Evolutionary conservation across 305 asterid genomes (phyloP), one percentile per base, ranked within the genome.

Genomic region (Plantago coronopus): DNA sequence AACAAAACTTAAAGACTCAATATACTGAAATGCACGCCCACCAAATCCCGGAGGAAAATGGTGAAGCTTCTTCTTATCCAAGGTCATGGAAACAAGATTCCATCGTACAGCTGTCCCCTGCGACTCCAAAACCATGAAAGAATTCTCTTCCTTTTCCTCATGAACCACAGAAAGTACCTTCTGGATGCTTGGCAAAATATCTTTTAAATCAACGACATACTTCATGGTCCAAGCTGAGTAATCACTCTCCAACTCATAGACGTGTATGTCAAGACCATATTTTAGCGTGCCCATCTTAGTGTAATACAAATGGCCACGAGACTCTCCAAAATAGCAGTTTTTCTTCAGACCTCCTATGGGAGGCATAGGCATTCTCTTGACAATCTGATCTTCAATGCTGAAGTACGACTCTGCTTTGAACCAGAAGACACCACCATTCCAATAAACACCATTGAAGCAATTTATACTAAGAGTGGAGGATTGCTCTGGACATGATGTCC

Each of bases 401-500:
- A 64, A 78, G 21, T 43, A 71, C 37, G 69, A 15, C 14, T 11
- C 17, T 18, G 3, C 0, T 10, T 56, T 7, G 20, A 70, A 13
- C 83, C 83, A 78, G 17, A 72, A 61, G 4, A 75, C 44, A 0
- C 75, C 17, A 12, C 79, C 81, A 18, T 79, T 79, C 73, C 79
- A 79, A 31, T 69, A 76, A 7, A 76, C 66, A 1, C 75, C 78
- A 4, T 37, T 56, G 13, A 14, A 5, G 9, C 56, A 71, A 56
- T 43, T 37, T 7, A 27, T 67, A 5, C 56, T 4, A 14, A 27
- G 5, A 27, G 63, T 69, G 4, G n/a, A 2, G 48, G 73, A 67
- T 8, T 66, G 73, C 20, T 46, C 51, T 0, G 72, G 70, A 0
- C 69, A 67, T 17, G 51, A n/a, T 40, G 59, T 67, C 81, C 84